Base-by-base conservation (phyloP, 1,284 basidiomycete species). In the Naganishia albida region DNA sequence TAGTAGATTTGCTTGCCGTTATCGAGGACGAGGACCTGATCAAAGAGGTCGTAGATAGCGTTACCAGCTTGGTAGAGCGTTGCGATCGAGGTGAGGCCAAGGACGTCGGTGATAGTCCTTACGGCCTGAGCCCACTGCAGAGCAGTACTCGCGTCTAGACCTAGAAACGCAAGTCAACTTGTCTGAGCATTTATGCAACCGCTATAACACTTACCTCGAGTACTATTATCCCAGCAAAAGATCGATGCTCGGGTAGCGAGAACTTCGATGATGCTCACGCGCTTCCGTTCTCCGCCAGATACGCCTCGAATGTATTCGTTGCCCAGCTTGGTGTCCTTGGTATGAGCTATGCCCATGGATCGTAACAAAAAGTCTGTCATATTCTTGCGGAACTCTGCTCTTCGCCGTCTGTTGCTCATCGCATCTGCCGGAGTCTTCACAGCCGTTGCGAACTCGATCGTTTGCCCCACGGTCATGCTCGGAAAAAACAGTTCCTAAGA, bases 51-150 rank as follows among this genome's bases (percentile, higher is more conserved):
- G 72, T 77, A 78, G 75, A 78, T 77, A 1, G 74, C 74, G 68
- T 89, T 90, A 71, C 86, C 87, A 23, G 88, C 89, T 78, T 93
- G 91, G 74, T 93, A 92, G 81, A 93, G 78, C 13, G 87, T 85
- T 30, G 90, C 87, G 72, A 93, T 87, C 20, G 87, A 89, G n/a
- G 90, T 88, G 73, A 87, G 85, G 7, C 85, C 85, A 12, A 88
- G 81, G 20, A 92, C 78, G 73, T 93, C 81, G 6, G 89, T 89
- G 82, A 89, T 85, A n/a, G 88, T 81, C 25, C 91, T 83, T 69
- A 94, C 79, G 66, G 85, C 83, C 76, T 86, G 87, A 67, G 82
- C 85, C 69, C 88, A 92, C 74, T 90, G 88, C 40, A 93, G 81
- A 0, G 91, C 90, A 28, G 90, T 93, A 26, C 87, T 87, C 1